phyloP scores from a whole-genome alignment of 2,329 filamentous ascomycete genomes.

The Trichoderma citrinoviride region DNA sequence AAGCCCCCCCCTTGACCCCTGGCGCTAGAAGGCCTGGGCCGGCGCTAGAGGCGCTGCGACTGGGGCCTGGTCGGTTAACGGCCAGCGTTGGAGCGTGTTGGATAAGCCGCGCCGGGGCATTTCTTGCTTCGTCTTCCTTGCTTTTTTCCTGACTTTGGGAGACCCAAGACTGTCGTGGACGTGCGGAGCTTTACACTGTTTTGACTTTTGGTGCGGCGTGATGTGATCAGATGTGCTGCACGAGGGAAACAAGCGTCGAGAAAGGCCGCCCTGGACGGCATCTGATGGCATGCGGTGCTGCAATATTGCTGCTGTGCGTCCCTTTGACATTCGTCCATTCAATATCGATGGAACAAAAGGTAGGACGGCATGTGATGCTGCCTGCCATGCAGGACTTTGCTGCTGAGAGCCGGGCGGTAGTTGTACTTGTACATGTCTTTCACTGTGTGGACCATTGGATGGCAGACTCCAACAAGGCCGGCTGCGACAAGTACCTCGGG shows the following conservation, averaged over 20 bases:
- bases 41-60: constrained; percentile 8
- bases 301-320: neutral
- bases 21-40: constrained; percentile 8
- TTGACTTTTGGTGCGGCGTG: too few species aligned
- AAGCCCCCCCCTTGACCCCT: neutral
- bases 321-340: neutral
- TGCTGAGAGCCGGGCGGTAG: too few species aligned
- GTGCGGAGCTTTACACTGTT: too few species aligned
- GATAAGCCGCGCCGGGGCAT: neutral
- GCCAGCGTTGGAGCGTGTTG: neutral
- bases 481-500: neutral
- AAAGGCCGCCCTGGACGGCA: too few species aligned
- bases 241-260: too few species aligned
- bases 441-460: constrained; percentile 12
- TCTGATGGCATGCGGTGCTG: neutral
- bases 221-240: too few species aligned
- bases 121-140: neutral
- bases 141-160: neutral
- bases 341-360: neutral
- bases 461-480: neutral
- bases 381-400: too few species aligned
- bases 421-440: neutral
- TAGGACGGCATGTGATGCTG: too few species aligned
- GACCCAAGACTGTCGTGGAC: too few species aligned
- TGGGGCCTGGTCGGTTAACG: constrained; percentile 9